Percentiles rank a stretch among this genome's conserved stretches.
phyloP scores from a whole-genome alignment of 306 rosid species.

The Delonix regia region DNA sequence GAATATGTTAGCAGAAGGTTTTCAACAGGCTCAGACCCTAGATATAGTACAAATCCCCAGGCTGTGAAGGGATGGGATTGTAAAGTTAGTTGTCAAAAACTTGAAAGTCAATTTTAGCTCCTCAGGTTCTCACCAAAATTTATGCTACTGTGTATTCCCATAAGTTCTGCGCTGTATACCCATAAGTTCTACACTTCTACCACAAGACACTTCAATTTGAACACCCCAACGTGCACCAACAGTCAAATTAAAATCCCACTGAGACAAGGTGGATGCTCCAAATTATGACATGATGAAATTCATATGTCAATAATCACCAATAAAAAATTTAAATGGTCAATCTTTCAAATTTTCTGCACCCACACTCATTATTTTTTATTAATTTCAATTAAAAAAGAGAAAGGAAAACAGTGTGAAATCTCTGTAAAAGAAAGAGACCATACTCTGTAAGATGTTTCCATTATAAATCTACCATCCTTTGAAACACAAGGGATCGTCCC shows the following conservation, averaged over 20 bases:
- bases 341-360: slow-evolving; percentile 8
- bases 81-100: too few species aligned
- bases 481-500: slow-evolving; percentile 97
- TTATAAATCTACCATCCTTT: slow-evolving; percentile 89
- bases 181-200: too few species aligned
- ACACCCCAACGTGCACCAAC: too few species aligned
- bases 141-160: too few species aligned
- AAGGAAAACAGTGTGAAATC: slow-evolving; percentile 22
- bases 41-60: too few species aligned
- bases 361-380: background rate
- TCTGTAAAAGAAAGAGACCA: slow-evolving; percentile 34
- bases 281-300: slow-evolving; percentile 23
- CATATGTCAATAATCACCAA: slow-evolving; percentile 19
- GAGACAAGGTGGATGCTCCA: background rate
- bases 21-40: too few species aligned
- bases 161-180: too few species aligned
- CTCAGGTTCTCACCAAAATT: too few species aligned
- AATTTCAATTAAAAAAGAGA: slow-evolving; percentile 27
- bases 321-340: slow-evolving; percentile 4
- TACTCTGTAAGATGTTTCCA: slow-evolving; percentile 90
- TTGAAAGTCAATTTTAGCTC: too few species aligned
- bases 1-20: too few species aligned
- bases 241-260: slow-evolving; percentile 17
- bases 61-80: too few species aligned
- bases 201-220: too few species aligned